Conservation (phyloP, 805 yeast species). For the Saccharomycopsis sp. region DNA sequence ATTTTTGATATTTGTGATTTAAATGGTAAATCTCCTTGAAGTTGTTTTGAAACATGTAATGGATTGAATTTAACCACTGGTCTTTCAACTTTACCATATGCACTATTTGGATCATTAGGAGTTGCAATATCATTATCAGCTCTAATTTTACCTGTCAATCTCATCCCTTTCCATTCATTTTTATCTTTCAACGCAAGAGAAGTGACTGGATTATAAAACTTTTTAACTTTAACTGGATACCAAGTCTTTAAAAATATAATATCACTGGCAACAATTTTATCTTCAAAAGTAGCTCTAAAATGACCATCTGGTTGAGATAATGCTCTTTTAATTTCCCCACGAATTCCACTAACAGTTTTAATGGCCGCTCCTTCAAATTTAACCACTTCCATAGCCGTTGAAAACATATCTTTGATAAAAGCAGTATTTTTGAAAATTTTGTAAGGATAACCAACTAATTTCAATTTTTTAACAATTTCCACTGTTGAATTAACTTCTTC, state of each 20-base stretch:
- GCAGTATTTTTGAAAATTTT: conserved; percentile 95
- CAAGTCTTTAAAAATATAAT: conserved; percentile 85
- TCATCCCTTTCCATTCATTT: conserved; percentile 91
- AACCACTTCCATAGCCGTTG: conserved; percentile 87
- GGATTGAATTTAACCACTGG: conserved; percentile 78
- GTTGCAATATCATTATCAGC: conserved; percentile 60
- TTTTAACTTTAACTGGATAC: conserved; percentile 89
- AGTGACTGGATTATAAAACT: conserved; percentile 92
- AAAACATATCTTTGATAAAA: conserved; percentile 93
- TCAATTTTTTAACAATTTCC: conserved; percentile 92
- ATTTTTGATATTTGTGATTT: conserved; percentile 81
- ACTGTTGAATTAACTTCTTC: conserved; percentile 85
- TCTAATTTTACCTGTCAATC: conserved; percentile 88
- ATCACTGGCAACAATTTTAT: conserved; percentile 84
- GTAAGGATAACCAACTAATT: conserved; percentile 89
- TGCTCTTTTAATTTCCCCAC: conserved; percentile 97
- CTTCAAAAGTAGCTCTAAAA: conserved; percentile 95
- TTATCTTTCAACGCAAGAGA: conserved; percentile 72
- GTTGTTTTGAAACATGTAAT: conserved; percentile 70
- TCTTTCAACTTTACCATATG: conserved; percentile 69
- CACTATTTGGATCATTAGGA: conserved; percentile 43
- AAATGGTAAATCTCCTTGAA: conserved; percentile 77
- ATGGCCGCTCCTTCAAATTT: conserved; percentile 97
- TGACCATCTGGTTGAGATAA: conserved; percentile 90
- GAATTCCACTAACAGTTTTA: conserved; percentile 91